Percentiles rank a stretch among this genome's conserved stretches.
phyloP scores from a whole-genome alignment of 331 rosid genomes.

The Cydonia oblonga region DNA sequence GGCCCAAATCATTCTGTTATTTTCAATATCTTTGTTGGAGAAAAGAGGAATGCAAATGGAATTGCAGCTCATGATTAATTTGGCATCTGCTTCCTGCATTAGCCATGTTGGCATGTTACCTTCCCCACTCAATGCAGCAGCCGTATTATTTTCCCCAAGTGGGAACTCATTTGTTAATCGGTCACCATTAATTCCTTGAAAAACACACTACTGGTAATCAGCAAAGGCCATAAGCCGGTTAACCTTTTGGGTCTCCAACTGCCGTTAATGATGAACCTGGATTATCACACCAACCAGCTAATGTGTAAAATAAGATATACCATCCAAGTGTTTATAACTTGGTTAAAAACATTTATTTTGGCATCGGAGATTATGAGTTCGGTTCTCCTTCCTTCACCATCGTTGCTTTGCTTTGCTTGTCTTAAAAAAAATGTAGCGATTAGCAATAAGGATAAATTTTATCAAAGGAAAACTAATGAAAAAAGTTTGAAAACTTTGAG shows the following conservation, averaged over 20 bases:
- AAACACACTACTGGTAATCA: neutral
- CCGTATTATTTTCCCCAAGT: neutral
- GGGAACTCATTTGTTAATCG: neutral
- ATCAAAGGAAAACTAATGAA: too few relatives aligned
- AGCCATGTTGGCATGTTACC: neutral
- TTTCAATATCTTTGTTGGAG: neutral
- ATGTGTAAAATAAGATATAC: neutral
- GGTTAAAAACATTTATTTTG: too few relatives aligned
- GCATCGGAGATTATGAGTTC: too few relatives aligned
- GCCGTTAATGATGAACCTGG: conserved; percentile 10
- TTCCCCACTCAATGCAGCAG: neutral
- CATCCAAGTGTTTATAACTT: neutral
- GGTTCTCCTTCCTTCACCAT: neutral
- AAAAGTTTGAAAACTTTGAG: too few relatives aligned
- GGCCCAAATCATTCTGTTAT: too few relatives aligned
- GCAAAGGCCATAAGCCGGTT: neutral
- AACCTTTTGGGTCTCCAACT: neutral
- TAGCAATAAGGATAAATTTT: neutral
- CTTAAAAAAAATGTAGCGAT: neutral
- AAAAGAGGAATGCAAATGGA: neutral
- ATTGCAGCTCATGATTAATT: neutral
- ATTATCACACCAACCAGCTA: conserved; percentile 1
- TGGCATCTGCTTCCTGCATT: neutral
- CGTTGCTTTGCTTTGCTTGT: neutral
- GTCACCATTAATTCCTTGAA: neutral